phyloP scores from a whole-genome alignment of 371 early-diverging fungal species.

The Rhizopus stolonifer region DNA sequence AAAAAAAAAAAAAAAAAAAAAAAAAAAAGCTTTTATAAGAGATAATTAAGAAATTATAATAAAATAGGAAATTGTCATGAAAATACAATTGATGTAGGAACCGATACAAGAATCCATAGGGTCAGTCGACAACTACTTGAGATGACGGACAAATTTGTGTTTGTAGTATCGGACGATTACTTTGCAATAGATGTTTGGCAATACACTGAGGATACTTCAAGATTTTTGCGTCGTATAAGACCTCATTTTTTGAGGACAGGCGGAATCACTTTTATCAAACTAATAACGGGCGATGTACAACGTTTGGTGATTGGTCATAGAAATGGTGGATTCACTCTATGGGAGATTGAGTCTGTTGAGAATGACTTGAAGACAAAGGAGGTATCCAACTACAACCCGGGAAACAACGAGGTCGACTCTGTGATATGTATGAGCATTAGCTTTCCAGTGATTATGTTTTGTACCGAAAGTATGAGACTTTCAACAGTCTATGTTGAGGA shows the following conservation, averaged over 20 bases:
- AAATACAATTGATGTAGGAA: conserved; percentile 13
- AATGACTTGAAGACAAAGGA: conserved; percentile 1
- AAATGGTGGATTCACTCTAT: conserved; percentile 46
- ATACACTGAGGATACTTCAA: conserved; percentile 4
- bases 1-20: background rate
- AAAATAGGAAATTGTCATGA: conserved; percentile 34
- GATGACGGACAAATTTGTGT: conserved; percentile 13
- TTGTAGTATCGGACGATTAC: conserved; percentile 1
- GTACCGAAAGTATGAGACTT: conserved; percentile 31
- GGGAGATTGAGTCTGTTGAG: conserved; percentile 23
- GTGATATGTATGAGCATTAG: conserved; percentile 31
- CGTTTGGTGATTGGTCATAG: conserved; percentile 43
- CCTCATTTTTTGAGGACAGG: background rate
- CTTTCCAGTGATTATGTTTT: conserved; percentile 33
- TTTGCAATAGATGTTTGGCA: conserved; percentile 16
- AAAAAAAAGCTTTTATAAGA: background rate
- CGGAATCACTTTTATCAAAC: conserved; percentile 26
- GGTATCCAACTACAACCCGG: conserved; percentile 16
- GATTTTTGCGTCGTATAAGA: background rate
- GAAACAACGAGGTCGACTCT: background rate
- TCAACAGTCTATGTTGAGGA: conserved; percentile 28
- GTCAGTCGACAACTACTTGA: conserved; percentile 13
- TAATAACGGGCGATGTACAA: conserved; percentile 5
- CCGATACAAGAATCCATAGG: conserved; percentile 2
- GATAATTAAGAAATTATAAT: background rate